Evolutionary conservation across 768 basidiomycete genomes (phyloP).

Genomic region (Podaxis sp.): DNA sequence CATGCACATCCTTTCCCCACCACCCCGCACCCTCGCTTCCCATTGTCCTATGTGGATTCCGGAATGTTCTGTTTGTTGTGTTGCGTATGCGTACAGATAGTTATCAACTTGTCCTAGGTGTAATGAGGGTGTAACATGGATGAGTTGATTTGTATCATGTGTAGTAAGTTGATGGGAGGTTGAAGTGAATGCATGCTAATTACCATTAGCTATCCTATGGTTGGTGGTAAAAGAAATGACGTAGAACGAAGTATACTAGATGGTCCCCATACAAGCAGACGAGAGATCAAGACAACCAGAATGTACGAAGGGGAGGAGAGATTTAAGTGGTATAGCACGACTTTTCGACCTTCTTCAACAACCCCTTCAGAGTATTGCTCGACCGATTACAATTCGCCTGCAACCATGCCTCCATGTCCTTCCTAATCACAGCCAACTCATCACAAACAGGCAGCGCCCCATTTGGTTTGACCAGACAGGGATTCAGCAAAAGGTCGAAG

Average conservation of each 20-base stretch:
- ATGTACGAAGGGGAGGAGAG: constrained; percentile 8
- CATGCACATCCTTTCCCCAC: not conserved
- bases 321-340: constrained; percentile 39
- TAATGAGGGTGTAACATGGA: constrained; percentile 5
- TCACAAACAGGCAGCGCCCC: constrained; percentile 70
- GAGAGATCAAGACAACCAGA: constrained; percentile 4
- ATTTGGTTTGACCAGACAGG: constrained; percentile 55
- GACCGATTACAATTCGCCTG: constrained; percentile 84
- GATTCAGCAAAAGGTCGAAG: constrained; percentile 88
- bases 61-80: constrained; percentile 21
- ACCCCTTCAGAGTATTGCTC: constrained; percentile 74
- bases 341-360: constrained; percentile 81
- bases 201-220: not conserved
- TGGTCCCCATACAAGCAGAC: constrained; percentile 17
- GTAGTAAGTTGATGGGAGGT: not conserved
- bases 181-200: not conserved
- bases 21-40: constrained; percentile 16
- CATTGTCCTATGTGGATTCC: constrained; percentile 34
- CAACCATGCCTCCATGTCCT: constrained; percentile 88
- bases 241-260: constrained; percentile 3
- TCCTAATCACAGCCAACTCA: constrained; percentile 62
- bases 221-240: not conserved
- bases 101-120: not conserved
- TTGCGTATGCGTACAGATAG: not conserved
- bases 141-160: not conserved